Evolutionary conservation across 2,329 filamentous ascomycete species (phyloP).

Genomic region (Penicillium psychrosexuale): DNA sequence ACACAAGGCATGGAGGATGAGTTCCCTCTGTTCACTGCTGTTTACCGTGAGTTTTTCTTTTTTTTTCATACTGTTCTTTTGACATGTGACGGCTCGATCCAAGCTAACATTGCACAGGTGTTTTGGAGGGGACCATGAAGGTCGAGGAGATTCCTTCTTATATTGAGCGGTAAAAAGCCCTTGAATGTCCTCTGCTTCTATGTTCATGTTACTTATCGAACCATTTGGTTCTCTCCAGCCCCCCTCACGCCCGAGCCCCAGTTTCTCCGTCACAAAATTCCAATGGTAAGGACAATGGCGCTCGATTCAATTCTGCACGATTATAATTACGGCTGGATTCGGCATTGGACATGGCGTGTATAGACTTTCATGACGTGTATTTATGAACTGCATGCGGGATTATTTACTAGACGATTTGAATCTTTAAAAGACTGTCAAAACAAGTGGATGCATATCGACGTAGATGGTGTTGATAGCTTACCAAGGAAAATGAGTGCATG

Average conservation of each 20-base stretch:
- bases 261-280: constrained; percentile 13
- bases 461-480: background rate
- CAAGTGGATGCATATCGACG: background rate
- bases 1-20: constrained; percentile 72
- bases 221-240: constrained; percentile 15
- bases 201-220: constrained; percentile 23
- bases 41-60: constrained; percentile 56
- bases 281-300: constrained; percentile 15
- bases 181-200: constrained; percentile 1
- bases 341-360: constrained; percentile 12
- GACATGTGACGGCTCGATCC: constrained; percentile 9
- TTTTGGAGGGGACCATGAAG: constrained; percentile 71
- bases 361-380: constrained; percentile 24
- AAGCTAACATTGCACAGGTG: constrained; percentile 48
- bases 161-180: constrained; percentile 47
- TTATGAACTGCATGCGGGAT: constrained; percentile 9
- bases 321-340: constrained; percentile 14
- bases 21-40: constrained; percentile 89
- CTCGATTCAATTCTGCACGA: constrained; percentile 18
- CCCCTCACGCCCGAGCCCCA: constrained; percentile 17
- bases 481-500: constrained; percentile 6
- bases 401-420: background rate
- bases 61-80: background rate
- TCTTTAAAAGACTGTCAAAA: background rate
- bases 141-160: constrained; percentile 78